Base-by-base conservation (phyloP, 148 eudicot species). In the Nepenthes mirabilis region DNA sequence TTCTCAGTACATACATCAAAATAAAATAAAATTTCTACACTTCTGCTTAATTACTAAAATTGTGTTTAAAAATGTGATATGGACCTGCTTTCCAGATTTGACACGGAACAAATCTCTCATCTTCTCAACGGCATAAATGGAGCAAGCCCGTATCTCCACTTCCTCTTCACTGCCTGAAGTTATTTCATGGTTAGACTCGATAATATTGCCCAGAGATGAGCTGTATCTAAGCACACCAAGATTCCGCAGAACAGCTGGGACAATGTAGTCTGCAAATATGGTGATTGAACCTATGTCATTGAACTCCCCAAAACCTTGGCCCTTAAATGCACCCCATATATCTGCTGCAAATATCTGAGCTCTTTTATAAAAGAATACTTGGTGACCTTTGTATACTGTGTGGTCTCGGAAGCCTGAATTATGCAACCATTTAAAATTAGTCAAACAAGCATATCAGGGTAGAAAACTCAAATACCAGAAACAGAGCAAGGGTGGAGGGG, bases 331-430 rank as follows among this genome's bases (percentile, higher is more conserved):
- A 57, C 95, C 93, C 83, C 83, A 83, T 54, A 91, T 62, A 80
- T 91, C 97, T 33, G 93, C 90, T 50, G 68, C 95, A 73, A 91
- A 85, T 65, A 87, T 85, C 73, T 91, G 93, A 45, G 97, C 95
- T 71, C 95, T 77, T 74, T 85, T 85, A 68, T 87, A 87, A 58
- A 90, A 66, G 76, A 90, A 90, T 36, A 90, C 67, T 53, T 87
- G 97, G 75, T 68, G 95, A 33, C 97, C 97, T 71, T 84, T 90
- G 79, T 84, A 90, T n/a, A 90, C 71, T 43, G 95, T 73, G 74
- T 90, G 95, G 65, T 87, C 97, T 36, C 93, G 82, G 68, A 91
- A 91, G n/a, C 95, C 89, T 90, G 53, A 52, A 56, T 40, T 43
- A 63, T 51, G 52, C 54, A 36, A 13, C 0, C 33, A 52, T 6